phyloP scores from a whole-genome alignment of 1,284 basidiomycete genomes.

The Pulveroboletus sp. region DNA sequence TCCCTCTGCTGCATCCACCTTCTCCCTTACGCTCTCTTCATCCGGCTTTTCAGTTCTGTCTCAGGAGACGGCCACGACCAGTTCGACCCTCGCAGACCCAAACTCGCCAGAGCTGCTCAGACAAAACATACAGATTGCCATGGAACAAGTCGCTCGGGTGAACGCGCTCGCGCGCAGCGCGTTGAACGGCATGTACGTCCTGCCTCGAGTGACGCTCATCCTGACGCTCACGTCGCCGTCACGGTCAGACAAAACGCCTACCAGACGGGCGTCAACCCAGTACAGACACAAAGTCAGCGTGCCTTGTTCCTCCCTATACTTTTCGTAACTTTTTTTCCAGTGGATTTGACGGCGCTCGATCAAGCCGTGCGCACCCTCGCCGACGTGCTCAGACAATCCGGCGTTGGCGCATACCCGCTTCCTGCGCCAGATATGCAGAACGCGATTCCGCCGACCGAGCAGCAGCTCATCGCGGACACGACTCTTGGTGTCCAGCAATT shows the following conservation, averaged over 20 bases:
- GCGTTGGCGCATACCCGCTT: slow-evolving; percentile 48
- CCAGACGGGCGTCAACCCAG: slow-evolving; percentile 40
- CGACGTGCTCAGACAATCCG: slow-evolving; percentile 43
- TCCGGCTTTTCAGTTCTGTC: slow-evolving; percentile 29
- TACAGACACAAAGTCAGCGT: slow-evolving; percentile 45
- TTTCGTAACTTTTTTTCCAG: slow-evolving; percentile 24
- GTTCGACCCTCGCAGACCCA: slow-evolving; percentile 36
- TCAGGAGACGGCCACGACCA: slow-evolving; percentile 25
- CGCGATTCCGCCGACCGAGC: slow-evolving; percentile 27
- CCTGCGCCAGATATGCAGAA: slow-evolving; percentile 21
- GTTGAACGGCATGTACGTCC: slow-evolving; percentile 44
- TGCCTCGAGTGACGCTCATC: too few relatives aligned
- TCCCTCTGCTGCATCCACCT: slow-evolving; percentile 15
- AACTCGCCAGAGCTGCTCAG: slow-evolving; percentile 51
- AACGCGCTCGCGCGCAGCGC: slow-evolving; percentile 42
- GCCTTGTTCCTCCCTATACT: not conserved
- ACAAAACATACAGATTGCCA: slow-evolving; percentile 45
- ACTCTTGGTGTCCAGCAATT: slow-evolving; percentile 41
- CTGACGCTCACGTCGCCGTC: not conserved
- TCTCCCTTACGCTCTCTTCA: slow-evolving; percentile 23
- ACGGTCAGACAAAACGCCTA: slow-evolving; percentile 47
- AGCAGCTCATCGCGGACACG: slow-evolving; percentile 41
- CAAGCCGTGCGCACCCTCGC: slow-evolving; percentile 39
- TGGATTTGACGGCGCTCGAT: slow-evolving; percentile 40
- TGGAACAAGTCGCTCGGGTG: slow-evolving; percentile 41